These are phyloP conservation scores for Aristolochia contorta DNA, from an alignment of 164 flowering plant species.

Conservation along the genomic window DNA sequence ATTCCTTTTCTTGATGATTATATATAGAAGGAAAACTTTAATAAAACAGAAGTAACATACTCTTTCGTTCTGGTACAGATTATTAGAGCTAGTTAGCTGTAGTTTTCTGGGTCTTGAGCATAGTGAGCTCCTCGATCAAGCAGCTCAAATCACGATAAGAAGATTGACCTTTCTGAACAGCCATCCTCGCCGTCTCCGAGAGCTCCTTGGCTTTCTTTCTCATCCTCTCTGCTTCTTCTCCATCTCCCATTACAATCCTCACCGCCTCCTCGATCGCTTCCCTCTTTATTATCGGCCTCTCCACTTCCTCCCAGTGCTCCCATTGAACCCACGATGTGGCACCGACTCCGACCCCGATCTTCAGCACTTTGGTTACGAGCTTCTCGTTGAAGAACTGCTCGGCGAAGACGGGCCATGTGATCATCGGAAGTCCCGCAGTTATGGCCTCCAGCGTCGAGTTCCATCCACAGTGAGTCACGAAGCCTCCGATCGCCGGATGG, in stretches of 20 bases:
- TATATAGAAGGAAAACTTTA: too few relatives aligned
- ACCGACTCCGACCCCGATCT: conserved; percentile 28
- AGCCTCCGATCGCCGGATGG: conserved; percentile 23
- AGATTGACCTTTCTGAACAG: neutral
- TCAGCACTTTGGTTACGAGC: conserved; percentile 28
- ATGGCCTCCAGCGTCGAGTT: neutral
- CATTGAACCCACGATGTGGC: conserved; percentile 20
- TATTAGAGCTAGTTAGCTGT: too few relatives aligned
- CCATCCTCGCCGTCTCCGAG: neutral
- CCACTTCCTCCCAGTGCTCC: conserved; percentile 23
- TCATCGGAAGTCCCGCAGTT: conserved; percentile 6
- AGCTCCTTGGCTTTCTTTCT: conserved; percentile 19
- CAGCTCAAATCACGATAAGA: neutral
- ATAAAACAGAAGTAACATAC: too few relatives aligned
- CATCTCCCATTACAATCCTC: conserved; percentile 17
- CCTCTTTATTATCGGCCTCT: conserved; percentile 49
- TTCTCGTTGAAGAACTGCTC: conserved; percentile 22
- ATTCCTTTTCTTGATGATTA: too few relatives aligned
- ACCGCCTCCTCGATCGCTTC: conserved; percentile 21
- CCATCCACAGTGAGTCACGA: conserved; percentile 7
- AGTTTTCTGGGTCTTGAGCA: too few relatives aligned
- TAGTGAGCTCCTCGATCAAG: neutral
- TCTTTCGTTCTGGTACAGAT: too few relatives aligned
- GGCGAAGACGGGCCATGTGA: conserved; percentile 16
- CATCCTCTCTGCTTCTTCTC: conserved; percentile 42